Base-by-base conservation (phyloP, 495 filamentous ascomycete genomes). In the Aspergillus wentii region DNA sequence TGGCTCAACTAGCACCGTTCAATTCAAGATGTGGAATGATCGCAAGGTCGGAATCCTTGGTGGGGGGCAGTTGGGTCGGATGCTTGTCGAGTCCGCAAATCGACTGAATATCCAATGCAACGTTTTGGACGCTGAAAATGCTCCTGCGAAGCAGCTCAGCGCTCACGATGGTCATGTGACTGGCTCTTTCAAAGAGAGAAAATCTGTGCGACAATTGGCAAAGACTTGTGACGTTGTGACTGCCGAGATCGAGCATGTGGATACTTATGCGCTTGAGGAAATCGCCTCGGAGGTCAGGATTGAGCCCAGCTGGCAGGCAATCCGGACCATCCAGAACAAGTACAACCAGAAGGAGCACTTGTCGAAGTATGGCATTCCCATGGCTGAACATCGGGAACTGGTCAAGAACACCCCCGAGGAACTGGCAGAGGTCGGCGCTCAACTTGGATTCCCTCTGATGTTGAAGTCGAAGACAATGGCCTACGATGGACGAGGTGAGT, bases 161-260 rank as follows among this genome's bases (percentile, higher is more conserved):
- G 74, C 76, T 38, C 80, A 82, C 43, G 64, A 73, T 45, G 64
- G 62, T 40, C 89, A 96, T 59, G 76, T 96, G 29, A 73, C 80
- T 22, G 89, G 89, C 30, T 94, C 87, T 1, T 94, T 94, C 69
- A 86, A 83, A 52, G 82, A 95, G 49, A 64, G 77, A 1, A 76
- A 77, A 17, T 80, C 82, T 20, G 83, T 98, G 43, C 79, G 79
- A 11, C 65, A 86, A 54, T 72, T 98, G 7, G 88, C 94, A 5
- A 67, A 75, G 25, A 57, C 72, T 5, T 92, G 84, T 48, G 88
- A 95, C 56, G 76, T 95, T 10, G 61, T 98, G 20, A 96, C 94
- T 6, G 84, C 92, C n/a, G 92, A 98, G 59, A 97, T 97, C 46
- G 92, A 98, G 64, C 92, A 98, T 68, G 89, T 98, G 38, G 81